These are phyloP conservation scores for Vaccinium corymbosum DNA, from an alignment of 148 eudicot species.

Conservation along the genomic window DNA sequence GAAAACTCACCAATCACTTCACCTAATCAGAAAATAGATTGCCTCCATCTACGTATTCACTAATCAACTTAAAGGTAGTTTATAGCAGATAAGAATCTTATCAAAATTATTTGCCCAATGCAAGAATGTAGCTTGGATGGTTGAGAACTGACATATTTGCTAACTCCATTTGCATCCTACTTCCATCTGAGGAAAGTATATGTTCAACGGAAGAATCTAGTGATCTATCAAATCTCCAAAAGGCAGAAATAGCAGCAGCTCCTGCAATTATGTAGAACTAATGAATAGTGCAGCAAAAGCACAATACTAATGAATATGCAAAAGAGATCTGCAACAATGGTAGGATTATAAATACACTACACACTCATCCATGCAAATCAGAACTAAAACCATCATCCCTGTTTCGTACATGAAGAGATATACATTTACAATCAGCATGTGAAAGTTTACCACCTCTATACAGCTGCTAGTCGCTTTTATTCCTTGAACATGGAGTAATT, in stretches of 20 bases:
- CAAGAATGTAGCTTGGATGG: background rate
- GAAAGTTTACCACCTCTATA: background rate
- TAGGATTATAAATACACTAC: background rate
- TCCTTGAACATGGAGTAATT: background rate
- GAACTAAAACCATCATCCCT: background rate
- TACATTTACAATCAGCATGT: background rate
- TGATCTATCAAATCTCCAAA: slow-evolving; percentile 31
- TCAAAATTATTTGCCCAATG: background rate
- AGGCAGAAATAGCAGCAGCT: slow-evolving; percentile 30
- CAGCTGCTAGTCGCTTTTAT: background rate
- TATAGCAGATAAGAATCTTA: background rate
- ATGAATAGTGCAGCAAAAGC: background rate
- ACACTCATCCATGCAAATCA: background rate
- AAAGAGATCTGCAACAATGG: background rate
- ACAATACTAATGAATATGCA: background rate
- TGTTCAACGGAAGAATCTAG: slow-evolving; percentile 35
- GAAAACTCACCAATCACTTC: too few relatives aligned
- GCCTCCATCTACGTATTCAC: background rate
- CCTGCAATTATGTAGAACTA: slow-evolving; percentile 26
- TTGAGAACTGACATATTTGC: slow-evolving; percentile 41
- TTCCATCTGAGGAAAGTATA: slow-evolving; percentile 50
- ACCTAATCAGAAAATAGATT: background rate
- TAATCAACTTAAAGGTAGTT: background rate
- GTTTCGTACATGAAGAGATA: background rate
- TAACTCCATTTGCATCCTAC: slow-evolving; percentile 49